These are phyloP conservation scores for Corymbia maculata DNA, from an alignment of 345 rosid genomes.

Conservation along the genomic window DNA sequence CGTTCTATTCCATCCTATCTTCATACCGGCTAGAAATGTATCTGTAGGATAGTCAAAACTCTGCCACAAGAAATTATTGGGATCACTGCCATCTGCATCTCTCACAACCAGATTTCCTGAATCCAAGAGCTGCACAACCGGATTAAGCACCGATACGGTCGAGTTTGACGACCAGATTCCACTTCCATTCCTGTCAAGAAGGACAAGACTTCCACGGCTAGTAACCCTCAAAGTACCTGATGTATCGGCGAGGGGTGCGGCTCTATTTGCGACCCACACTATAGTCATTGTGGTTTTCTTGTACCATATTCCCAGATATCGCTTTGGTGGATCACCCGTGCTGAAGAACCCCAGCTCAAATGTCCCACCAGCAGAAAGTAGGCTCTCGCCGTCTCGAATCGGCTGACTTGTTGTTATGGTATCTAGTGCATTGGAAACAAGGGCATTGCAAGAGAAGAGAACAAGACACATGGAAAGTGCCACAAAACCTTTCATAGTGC, in stretches of 20 bases:
- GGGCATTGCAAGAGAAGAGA: background rate
- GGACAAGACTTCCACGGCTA: background rate
- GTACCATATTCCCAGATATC: constrained; percentile 26
- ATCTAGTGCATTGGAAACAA: background rate
- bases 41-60: constrained; percentile 43
- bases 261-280: constrained; percentile 14
- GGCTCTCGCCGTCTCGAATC: constrained; percentile 6
- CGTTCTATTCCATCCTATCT: constrained; percentile 28
- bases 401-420: background rate
- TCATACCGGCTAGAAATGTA: constrained; percentile 35
- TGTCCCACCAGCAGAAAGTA: constrained; percentile 2
- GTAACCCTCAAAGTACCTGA: background rate
- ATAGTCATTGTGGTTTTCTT: background rate
- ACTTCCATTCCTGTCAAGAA: background rate
- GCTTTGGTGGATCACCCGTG: background rate
- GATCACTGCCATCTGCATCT: background rate
- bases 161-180: background rate
- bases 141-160: background rate
- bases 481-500: background rate
- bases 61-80: constrained; percentile 27
- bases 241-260: background rate
- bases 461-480: background rate
- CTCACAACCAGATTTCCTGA: constrained; percentile 35
- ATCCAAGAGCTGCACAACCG: constrained; percentile 29
- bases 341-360: constrained; percentile 25